Evolutionary conservation across 169 alveolate species (phyloP), one percentile per base, ranked within the genome.

Genomic region (Eimeria zaria): DNA sequence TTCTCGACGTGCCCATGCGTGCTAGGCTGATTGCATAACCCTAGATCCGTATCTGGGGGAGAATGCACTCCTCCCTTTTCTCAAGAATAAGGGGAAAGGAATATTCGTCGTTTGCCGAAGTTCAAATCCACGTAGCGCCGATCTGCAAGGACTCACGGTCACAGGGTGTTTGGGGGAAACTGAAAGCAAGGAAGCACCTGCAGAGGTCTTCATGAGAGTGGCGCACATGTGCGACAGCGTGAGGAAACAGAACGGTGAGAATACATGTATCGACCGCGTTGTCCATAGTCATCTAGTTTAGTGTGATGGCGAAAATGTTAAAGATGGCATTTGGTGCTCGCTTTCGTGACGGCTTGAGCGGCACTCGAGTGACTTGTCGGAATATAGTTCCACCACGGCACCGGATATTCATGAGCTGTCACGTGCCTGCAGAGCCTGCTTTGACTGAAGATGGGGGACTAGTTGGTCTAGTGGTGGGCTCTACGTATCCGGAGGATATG

Each of bases 1-100:
- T 69, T 9, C 27, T 24, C 24, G 51, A 30, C 9, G 80, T 64
- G 41, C 60, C 67, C 27, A 24, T 67, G 27, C 48, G 73, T 30
- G 55, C 11, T 85, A 74, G 95, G 97, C 95, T 41, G 97, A 96
- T 55, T 91, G 96, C 76, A 89, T 97, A 60, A 96, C 97, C 36
- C 90, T 95, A 48, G 97, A 97, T 78, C 97, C 98, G 27, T 97
- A 97, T 88, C 46, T 97, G 97, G 98, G 98, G 16, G 84, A 95
- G 22, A 97, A 94, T 60, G 95, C 97, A 27, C 41, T 97, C 58
- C 95, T 76, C 76, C 98, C 98, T 6, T 97, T 96, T 73, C 76
- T 97, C 69, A 55, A 76, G 36, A 62, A 81, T 51, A 67, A 64
- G 30, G 95, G 95, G 73, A 97, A 91, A 58, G 98, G 97, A 7